Conservation (phyloP, 345 rosid genomes). For the Durio zibethinus region DNA sequence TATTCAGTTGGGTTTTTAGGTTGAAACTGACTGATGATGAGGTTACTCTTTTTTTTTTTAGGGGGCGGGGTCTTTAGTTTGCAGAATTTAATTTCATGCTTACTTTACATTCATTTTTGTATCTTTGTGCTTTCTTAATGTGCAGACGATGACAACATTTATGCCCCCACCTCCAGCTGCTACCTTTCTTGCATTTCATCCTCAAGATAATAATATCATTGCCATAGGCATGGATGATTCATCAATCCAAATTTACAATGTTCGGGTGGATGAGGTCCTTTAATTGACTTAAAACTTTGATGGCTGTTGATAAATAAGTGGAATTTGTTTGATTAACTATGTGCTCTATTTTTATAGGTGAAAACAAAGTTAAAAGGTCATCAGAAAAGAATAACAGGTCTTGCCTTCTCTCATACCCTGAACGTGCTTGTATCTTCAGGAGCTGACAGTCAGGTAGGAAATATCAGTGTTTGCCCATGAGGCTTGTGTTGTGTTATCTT, state of each 20-base stretch:
- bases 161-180: constrained; percentile 85
- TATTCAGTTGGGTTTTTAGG: neutral
- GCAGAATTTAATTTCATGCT: neutral
- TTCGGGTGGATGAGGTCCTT: constrained; percentile 61
- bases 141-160: constrained; percentile 74
- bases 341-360: constrained; percentile 40
- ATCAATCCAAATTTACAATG: constrained; percentile 63
- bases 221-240: constrained; percentile 92
- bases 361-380: constrained; percentile 72
- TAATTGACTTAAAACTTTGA: constrained; percentile 6
- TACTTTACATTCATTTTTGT: neutral
- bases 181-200: constrained; percentile 77
- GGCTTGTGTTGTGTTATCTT: constrained; percentile 6
- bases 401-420: constrained; percentile 67
- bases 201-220: constrained; percentile 63
- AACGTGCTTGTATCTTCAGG: constrained; percentile 87
- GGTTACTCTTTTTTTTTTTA: neutral
- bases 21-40: neutral
- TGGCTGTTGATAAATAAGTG: constrained; percentile 8
- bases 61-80: neutral
- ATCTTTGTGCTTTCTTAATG: constrained; percentile 14
- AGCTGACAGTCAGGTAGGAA: constrained; percentile 73
- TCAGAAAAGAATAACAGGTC: constrained; percentile 84
- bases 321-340: neutral
- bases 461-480: neutral